These are phyloP conservation scores for Cubamyces lactineus DNA, from an alignment of 768 basidiomycete genomes.

Conservation along the genomic window DNA sequence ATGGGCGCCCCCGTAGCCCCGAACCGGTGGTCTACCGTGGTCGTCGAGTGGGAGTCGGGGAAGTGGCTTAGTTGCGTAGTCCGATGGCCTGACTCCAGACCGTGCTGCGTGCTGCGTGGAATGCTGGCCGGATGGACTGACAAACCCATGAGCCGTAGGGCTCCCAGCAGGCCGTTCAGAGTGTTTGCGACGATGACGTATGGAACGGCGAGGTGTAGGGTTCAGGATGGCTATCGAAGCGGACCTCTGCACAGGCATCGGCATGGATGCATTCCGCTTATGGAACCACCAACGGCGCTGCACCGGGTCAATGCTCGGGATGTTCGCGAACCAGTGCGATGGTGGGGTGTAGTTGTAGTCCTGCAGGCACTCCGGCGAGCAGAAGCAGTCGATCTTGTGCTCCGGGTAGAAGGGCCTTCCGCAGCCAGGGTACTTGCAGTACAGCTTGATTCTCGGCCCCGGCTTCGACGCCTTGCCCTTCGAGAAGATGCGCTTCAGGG, in stretches of 20 bases:
- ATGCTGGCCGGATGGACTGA: neutral
- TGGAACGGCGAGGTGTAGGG: no score
- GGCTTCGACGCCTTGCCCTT: neutral
- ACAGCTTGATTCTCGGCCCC: neutral
- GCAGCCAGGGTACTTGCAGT: conserved; percentile 7
- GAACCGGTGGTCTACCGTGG: no score
- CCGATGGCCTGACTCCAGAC: no score
- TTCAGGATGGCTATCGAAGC: neutral
- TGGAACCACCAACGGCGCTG: neutral
- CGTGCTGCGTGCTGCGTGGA: neutral
- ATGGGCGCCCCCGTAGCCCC: no score
- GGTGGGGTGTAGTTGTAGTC: conserved; percentile 16
- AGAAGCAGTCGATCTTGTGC: conserved; percentile 10
- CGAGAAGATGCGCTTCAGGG: conserved; percentile 13
- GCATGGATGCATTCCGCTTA: neutral
- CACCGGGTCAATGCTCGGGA: neutral
- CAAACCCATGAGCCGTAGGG: no score
- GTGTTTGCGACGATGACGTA: neutral
- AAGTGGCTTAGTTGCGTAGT: no score
- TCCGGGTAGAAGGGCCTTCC: neutral
- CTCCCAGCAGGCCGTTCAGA: no score
- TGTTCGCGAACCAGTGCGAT: neutral
- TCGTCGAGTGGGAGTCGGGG: no score
- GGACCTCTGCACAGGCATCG: neutral
- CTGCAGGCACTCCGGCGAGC: conserved; percentile 10